Conservation (phyloP, 495 filamentous ascomycete species). For the Penicillium verhagenii region DNA sequence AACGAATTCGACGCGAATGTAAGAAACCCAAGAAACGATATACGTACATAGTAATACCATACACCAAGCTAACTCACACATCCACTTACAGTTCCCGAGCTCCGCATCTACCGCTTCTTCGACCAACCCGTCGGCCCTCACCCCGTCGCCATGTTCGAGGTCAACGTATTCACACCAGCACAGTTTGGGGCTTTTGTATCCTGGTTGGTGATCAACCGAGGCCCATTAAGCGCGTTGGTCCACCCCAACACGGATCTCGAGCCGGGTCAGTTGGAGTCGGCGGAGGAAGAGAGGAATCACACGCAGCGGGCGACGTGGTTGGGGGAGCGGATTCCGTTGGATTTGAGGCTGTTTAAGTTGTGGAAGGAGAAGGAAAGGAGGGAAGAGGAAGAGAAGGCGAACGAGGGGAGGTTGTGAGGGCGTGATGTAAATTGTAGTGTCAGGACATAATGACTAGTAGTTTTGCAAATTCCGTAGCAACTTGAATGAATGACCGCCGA, state of each 20-base stretch:
- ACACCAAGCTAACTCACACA: not conserved
- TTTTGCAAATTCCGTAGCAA: too few relatives aligned
- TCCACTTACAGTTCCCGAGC: conserved; percentile 73
- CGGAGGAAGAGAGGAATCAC: conserved; percentile 64
- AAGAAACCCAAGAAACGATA: conserved; percentile 16
- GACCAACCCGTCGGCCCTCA: conserved; percentile 80
- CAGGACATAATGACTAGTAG: too few relatives aligned
- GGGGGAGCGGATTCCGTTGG: conserved; percentile 69
- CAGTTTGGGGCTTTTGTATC: conserved; percentile 87
- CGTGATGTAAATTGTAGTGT: too few relatives aligned
- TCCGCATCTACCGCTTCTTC: conserved; percentile 77
- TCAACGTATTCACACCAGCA: conserved; percentile 79
- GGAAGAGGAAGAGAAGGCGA: conserved; percentile 16
- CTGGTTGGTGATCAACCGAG: conserved; percentile 82
- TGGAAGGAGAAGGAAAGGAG: conserved; percentile 31
- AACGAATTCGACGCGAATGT: conserved; percentile 81
- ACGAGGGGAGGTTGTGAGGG: conserved; percentile 3
- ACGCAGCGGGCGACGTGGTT: conserved; percentile 83
- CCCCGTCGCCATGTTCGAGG: conserved; percentile 84
- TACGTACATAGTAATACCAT: not conserved
- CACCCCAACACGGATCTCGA: conserved; percentile 72
- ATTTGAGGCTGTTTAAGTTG: conserved; percentile 59
- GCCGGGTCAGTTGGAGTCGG: not conserved
- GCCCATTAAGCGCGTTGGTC: conserved; percentile 73
- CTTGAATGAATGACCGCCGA: not conserved